Conservation (phyloP, 352 stramenopile genomes). For the Phytophthora brassicae region DNA sequence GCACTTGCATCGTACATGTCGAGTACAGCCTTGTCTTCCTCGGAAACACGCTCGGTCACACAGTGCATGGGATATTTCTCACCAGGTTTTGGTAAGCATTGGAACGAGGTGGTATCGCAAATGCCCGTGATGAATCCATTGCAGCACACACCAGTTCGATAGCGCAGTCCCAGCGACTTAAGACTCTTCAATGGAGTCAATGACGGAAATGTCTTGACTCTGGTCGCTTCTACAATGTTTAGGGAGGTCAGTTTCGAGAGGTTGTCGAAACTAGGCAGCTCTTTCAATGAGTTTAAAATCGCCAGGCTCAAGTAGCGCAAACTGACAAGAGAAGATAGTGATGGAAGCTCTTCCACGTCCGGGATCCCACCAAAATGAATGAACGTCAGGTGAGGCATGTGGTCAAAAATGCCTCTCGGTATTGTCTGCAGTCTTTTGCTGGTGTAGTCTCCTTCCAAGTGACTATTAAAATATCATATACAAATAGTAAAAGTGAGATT, state of each 20-base stretch:
- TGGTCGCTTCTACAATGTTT: constrained; percentile 19
- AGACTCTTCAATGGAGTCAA: constrained; percentile 17
- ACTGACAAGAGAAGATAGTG: constrained; percentile 24
- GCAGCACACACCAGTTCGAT: constrained; percentile 35
- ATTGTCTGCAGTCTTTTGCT: constrained; percentile 21
- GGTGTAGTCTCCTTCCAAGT: constrained; percentile 35
- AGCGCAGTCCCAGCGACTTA: constrained; percentile 21
- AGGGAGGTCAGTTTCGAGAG: constrained; percentile 19
- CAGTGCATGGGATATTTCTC: constrained; percentile 22
- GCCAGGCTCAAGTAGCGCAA: constrained; percentile 41
- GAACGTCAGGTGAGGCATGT: constrained; percentile 37
- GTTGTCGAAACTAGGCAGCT: constrained; percentile 33
- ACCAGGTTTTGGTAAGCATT: constrained; percentile 18
- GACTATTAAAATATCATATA: not conserved
- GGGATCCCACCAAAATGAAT: constrained; percentile 32
- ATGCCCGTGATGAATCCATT: constrained; percentile 26
- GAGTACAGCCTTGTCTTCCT: not conserved
- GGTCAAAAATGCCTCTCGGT: constrained; percentile 20
- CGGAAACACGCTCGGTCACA: constrained; percentile 4
- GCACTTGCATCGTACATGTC: constrained; percentile 5
- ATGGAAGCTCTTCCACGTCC: constrained; percentile 28
- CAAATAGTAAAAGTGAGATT: no score
- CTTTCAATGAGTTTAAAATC: constrained; percentile 9
- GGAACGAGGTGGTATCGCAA: constrained; percentile 16
- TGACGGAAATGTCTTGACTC: constrained; percentile 20